These are phyloP conservation scores for Sporisorium exsertum DNA, from an alignment of 1,284 basidiomycete genomes.

Conservation along the genomic window DNA sequence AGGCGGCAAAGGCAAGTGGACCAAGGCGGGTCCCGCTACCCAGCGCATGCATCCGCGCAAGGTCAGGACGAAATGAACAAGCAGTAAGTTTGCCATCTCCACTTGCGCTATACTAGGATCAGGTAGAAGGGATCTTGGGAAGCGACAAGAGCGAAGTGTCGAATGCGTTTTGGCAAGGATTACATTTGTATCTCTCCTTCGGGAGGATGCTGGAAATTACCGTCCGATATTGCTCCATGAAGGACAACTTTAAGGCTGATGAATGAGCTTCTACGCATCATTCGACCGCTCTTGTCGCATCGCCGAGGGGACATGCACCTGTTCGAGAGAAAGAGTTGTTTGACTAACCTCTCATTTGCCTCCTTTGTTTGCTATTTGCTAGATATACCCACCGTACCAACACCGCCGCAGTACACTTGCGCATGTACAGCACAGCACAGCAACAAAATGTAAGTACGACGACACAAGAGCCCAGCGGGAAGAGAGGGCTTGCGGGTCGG, in stretches of 20 bases:
- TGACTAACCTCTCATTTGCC: too few species aligned
- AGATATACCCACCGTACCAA: neutral
- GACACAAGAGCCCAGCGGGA: too few species aligned
- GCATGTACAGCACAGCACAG: neutral
- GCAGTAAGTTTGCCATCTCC: constrained; percentile 16
- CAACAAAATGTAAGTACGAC: neutral
- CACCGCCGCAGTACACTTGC: neutral
- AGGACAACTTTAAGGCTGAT: constrained; percentile 60
- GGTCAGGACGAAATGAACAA: constrained; percentile 1
- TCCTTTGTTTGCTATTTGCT: too few species aligned
- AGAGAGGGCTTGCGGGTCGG: neutral
- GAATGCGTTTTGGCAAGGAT: constrained; percentile 21
- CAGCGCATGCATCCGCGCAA: neutral
- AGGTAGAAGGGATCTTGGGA: too few species aligned
- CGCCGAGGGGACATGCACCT: neutral
- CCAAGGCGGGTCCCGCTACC: neutral
- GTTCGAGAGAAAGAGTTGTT: neutral
- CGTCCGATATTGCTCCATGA: constrained; percentile 63
- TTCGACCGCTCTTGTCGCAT: neutral
- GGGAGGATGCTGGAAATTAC: constrained; percentile 64
- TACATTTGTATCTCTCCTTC: constrained; percentile 40
- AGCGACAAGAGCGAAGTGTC: neutral
- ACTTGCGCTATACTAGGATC: too few species aligned
- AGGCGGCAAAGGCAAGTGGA: neutral
- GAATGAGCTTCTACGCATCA: constrained; percentile 49